A percentile compares a stretch with the other conserved stretches of the same genome.
Conservation (phyloP, 805 yeast genomes). For the Saccharomycopsis fermentans region DNA sequence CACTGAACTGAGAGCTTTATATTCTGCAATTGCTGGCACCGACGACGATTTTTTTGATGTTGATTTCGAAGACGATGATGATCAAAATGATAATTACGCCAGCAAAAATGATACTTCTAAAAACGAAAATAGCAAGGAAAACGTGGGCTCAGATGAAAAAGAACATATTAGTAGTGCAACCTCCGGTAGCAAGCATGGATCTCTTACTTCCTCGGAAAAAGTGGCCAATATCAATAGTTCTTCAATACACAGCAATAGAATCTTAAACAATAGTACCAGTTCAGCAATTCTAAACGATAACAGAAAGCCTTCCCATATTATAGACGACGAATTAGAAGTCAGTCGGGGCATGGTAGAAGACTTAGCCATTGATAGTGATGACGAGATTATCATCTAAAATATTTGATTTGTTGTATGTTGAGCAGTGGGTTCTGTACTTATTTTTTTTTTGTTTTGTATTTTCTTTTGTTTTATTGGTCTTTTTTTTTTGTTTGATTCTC, state of each 20-base stretch:
- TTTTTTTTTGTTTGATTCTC: neutral
- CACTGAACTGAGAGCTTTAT: slow-evolving; percentile 67
- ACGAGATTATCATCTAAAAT: slow-evolving; percentile 11
- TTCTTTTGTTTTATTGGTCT: neutral
- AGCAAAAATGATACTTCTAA: slow-evolving; percentile 21
- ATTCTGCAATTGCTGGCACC: slow-evolving; percentile 75
- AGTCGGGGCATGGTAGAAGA: slow-evolving; percentile 17
- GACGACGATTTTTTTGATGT: slow-evolving; percentile 95
- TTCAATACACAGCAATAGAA: neutral
- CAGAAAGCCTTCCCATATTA: neutral
- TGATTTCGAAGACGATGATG: slow-evolving; percentile 93
- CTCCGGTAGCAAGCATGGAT: neutral
- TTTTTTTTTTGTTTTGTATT: neutral
- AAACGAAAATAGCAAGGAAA: neutral
- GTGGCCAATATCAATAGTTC: neutral
- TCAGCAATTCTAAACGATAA: neutral
- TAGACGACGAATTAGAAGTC: slow-evolving; percentile 11
- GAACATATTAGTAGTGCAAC: neutral
- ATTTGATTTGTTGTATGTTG: too few species aligned
- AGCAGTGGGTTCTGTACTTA: neutral
- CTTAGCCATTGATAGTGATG: slow-evolving; percentile 17
- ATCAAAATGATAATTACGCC: slow-evolving; percentile 27
- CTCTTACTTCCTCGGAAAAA: neutral
- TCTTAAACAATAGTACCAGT: neutral
- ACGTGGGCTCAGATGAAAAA: neutral